Percentiles rank a stretch among this genome's conserved stretches.
These are phyloP conservation scores for Microcyclospora tardicrescens DNA, from an alignment of 2,329 filamentous ascomycete species.

Conservation along the genomic window DNA sequence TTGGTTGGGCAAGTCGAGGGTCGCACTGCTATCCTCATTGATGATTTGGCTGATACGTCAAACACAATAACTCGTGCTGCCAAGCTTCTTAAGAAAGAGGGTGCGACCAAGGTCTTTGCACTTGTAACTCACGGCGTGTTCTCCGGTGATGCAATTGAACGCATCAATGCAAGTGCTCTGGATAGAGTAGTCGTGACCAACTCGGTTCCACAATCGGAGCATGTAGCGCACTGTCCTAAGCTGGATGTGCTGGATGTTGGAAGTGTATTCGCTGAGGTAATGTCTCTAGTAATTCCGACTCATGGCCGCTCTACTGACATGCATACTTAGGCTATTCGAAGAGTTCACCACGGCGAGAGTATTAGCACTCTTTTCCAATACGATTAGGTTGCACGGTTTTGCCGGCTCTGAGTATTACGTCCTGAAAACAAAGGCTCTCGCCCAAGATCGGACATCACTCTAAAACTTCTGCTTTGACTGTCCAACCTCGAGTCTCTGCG, in stretches of 20 bases:
- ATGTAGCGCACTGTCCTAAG: conserved; percentile 64
- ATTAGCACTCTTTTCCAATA: conserved; percentile 91
- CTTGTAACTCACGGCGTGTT: conserved; percentile 90
- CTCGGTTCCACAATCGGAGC: conserved; percentile 77
- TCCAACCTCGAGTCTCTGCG: too few relatives aligned
- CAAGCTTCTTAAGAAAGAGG: conserved; percentile 89
- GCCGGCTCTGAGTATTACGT: too few relatives aligned
- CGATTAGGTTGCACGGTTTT: conserved; percentile 35
- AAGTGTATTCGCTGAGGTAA: conserved; percentile 74
- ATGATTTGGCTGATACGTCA: conserved; percentile 88
- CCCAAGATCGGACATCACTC: too few relatives aligned
- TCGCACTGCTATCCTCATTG: conserved; percentile 76
- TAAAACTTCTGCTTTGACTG: too few relatives aligned
- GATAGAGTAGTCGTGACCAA: conserved; percentile 86
- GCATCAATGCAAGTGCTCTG: conserved; percentile 83
- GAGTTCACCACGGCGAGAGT: conserved; percentile 94
- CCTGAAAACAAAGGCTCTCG: too few relatives aligned
- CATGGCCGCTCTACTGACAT: conserved; percentile 4
- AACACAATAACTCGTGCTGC: conserved; percentile 95
- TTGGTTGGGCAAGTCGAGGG: conserved; percentile 75
- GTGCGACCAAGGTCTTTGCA: conserved; percentile 78
- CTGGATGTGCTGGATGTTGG: conserved; percentile 85
- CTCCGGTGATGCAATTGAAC: conserved; percentile 84
- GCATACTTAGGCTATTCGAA: conserved; percentile 56
- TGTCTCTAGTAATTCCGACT: conserved; percentile 8